phyloP scores from a whole-genome alignment of 371 early-diverging fungal species.

The Actinomucor elegans region DNA sequence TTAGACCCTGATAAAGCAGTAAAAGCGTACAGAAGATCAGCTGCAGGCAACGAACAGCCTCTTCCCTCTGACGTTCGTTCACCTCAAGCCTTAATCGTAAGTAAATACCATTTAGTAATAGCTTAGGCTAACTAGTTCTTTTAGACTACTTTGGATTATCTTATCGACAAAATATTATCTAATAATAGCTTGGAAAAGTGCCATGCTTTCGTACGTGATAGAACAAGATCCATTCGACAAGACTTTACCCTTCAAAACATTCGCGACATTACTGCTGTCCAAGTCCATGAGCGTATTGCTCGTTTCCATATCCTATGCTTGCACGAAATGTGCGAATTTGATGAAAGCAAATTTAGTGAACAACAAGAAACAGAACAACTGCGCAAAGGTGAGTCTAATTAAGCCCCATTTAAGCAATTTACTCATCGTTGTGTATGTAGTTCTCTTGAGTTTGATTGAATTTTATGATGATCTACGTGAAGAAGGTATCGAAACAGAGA shows the following conservation, averaged over 20 bases:
- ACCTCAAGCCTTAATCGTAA: conserved; percentile 65
- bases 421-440: conserved; percentile 20
- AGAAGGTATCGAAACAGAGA: conserved; percentile 55
- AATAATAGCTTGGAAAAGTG: conserved; percentile 58
- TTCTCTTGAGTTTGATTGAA: conserved; percentile 78
- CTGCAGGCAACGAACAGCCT: conserved; percentile 87
- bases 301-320: conserved; percentile 85
- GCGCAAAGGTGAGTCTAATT: conserved; percentile 80
- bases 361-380: conserved; percentile 90
- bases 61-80: conserved; percentile 92
- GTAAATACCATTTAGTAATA: too few species aligned
- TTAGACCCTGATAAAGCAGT: conserved; percentile 71
- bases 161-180: conserved; percentile 64
- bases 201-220: conserved; percentile 87
- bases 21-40: conserved; percentile 84
- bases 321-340: conserved; percentile 71
- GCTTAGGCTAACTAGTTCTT: too few species aligned
- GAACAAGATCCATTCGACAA: conserved; percentile 84
- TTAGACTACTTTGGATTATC: conserved; percentile 78
- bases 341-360: conserved; percentile 61
- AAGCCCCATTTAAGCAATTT: neutral
- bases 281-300: conserved; percentile 82
- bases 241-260: conserved; percentile 89
- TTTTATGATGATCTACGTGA: conserved; percentile 78
- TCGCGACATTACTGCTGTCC: conserved; percentile 65